phyloP scores from a whole-genome alignment of 2,329 filamentous ascomycete genomes.

The Lanzia echinophila region DNA sequence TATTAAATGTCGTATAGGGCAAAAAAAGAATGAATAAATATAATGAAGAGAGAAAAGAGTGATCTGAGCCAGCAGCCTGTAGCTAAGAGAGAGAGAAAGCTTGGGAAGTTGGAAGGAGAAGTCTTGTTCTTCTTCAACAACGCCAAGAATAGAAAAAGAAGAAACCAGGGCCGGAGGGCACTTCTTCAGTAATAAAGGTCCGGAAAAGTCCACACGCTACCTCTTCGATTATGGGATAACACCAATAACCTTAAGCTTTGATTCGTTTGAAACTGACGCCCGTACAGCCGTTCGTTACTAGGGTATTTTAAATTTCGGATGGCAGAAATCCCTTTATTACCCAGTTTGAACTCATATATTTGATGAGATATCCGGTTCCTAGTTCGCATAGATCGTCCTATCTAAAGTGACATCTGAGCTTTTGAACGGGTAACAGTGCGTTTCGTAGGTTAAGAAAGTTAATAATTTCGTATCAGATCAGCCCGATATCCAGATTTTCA shows the following conservation, averaged over 20 bases:
- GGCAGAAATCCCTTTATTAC: slow-evolving; percentile 24
- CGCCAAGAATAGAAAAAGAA: slow-evolving; percentile 32
- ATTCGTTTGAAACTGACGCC: slow-evolving; percentile 14
- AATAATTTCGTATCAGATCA: neutral
- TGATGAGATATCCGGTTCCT: neutral
- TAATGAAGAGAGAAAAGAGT: slow-evolving; percentile 37
- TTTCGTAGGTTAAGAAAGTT: slow-evolving; percentile 32
- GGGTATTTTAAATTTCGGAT: slow-evolving; percentile 16
- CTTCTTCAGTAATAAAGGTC: slow-evolving; percentile 25
- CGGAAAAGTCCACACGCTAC: neutral
- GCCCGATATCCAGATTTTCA: slow-evolving; percentile 31
- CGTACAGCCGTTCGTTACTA: slow-evolving; percentile 19
- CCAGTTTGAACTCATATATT: neutral
- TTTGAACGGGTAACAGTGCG: slow-evolving; percentile 30
- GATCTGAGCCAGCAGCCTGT: slow-evolving; percentile 52
- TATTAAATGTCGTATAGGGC: slow-evolving; percentile 26
- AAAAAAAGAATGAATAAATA: slow-evolving; percentile 29
- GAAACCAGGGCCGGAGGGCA: slow-evolving; percentile 27
- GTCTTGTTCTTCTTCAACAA: slow-evolving; percentile 40
- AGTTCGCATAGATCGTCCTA: slow-evolving; percentile 13
- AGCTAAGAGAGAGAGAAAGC: slow-evolving; percentile 1
- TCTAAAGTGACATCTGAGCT: slow-evolving; percentile 31
- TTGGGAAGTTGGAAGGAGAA: slow-evolving; percentile 34
- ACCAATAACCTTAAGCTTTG: neutral
- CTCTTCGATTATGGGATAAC: neutral